A percentile compares a stretch with the other conserved stretches of the same genome.
These are phyloP conservation scores for Metschnikowia similis DNA, from an alignment of 805 yeast species.

Conservation along the genomic window DNA sequence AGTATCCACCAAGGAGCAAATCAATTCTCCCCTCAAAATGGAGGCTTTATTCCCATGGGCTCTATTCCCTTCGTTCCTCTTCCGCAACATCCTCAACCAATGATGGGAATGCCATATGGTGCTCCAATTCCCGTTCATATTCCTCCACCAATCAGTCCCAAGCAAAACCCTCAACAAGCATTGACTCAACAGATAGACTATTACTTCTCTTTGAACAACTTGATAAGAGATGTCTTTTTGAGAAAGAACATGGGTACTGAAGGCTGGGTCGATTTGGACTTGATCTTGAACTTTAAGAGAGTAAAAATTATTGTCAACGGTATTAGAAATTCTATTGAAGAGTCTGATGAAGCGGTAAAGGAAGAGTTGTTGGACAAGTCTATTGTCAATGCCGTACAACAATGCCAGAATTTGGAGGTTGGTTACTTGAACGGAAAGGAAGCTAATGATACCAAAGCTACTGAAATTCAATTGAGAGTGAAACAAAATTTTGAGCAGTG, in stretches of 20 bases:
- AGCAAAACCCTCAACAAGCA: slow-evolving; percentile 43
- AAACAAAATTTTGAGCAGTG: slow-evolving; percentile 57
- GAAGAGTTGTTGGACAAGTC: slow-evolving; percentile 23
- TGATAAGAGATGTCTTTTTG: slow-evolving; percentile 77
- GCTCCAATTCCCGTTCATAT: slow-evolving; percentile 24
- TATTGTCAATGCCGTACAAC: slow-evolving; percentile 51
- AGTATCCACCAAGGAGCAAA: slow-evolving; percentile 12
- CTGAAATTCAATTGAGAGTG: slow-evolving; percentile 58
- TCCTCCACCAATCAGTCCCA: slow-evolving; percentile 46
- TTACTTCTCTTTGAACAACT: slow-evolving; percentile 84
- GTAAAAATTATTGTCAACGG: slow-evolving; percentile 52
- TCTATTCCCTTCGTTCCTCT: slow-evolving; percentile 16
- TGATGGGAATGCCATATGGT: slow-evolving; percentile 18
- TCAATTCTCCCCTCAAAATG: slow-evolving; percentile 12
- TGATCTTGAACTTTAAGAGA: slow-evolving; percentile 70
- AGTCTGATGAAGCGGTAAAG: slow-evolving; percentile 16
- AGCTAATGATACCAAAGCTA: slow-evolving; percentile 29
- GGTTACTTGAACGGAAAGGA: slow-evolving; percentile 33
- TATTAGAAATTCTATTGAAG: slow-evolving; percentile 31
- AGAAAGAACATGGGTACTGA: slow-evolving; percentile 68
- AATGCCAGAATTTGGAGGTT: slow-evolving; percentile 50
- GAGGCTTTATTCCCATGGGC: slow-evolving; percentile 19
- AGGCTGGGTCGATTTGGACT: slow-evolving; percentile 65
- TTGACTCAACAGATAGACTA: slow-evolving; percentile 71
- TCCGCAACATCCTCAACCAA: slow-evolving; percentile 25